phyloP scores from a whole-genome alignment of 2,329 filamentous ascomycete genomes.

The Xylariaceae sp. region DNA sequence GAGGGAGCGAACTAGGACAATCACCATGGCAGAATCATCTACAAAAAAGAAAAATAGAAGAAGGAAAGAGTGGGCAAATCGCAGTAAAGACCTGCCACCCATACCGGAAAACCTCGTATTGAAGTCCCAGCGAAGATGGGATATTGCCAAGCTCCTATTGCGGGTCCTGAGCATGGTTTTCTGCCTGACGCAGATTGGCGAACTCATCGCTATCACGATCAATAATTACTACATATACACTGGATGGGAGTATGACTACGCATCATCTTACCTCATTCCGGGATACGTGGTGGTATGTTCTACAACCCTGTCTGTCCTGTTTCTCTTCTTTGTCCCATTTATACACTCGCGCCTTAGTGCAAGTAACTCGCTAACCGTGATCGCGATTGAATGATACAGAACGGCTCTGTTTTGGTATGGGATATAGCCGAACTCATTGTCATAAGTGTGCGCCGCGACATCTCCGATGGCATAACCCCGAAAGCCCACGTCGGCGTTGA shows the following conservation, averaged over 20 bases:
- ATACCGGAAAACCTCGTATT: too few species aligned
- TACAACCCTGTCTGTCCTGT: too few species aligned
- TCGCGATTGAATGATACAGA: conserved; percentile 7
- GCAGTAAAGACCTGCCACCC: too few species aligned
- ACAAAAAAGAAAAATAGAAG: too few species aligned
- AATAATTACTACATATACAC: too few species aligned
- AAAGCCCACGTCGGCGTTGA: conserved; percentile 28
- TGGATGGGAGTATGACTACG: too few species aligned
- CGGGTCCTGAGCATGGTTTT: conserved; percentile 16
- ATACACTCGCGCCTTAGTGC: neutral
- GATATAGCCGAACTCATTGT: conserved; percentile 25
- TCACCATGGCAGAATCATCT: too few species aligned
- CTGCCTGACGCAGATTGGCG: conserved; percentile 8
- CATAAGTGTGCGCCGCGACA: conserved; percentile 19
- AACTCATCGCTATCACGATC: conserved; percentile 6
- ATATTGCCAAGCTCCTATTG: conserved; percentile 22
- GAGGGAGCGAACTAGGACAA: too few species aligned
- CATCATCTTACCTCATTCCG: too few species aligned
- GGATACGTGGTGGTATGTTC: too few species aligned
- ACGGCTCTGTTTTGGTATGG: conserved; percentile 18
- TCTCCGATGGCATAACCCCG: conserved; percentile 21
- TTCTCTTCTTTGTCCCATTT: neutral
- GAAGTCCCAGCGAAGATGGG: conserved; percentile 22
- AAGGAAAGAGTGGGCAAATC: too few species aligned
- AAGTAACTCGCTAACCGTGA: neutral